phyloP scores from a whole-genome alignment of 345 rosid species.

The Salix viminalis region DNA sequence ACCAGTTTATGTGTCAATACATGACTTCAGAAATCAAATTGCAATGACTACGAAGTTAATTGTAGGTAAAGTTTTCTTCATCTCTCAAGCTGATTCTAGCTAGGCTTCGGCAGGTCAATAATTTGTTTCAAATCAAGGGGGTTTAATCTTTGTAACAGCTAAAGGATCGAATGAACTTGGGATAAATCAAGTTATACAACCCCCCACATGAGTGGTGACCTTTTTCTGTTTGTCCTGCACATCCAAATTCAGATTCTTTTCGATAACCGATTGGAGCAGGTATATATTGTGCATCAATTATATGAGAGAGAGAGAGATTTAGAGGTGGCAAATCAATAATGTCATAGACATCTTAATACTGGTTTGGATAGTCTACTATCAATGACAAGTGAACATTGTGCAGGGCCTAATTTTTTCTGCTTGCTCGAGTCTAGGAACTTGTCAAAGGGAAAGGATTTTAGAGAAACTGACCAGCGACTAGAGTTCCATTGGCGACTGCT shows the following conservation, averaged over 20 bases:
- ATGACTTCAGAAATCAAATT: neutral
- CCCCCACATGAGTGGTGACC: neutral
- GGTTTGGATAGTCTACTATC: neutral
- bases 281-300: neutral
- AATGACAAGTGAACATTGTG: neutral
- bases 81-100: neutral
- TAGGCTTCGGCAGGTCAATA: neutral
- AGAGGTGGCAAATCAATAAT: neutral
- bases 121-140: neutral
- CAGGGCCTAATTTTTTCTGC: too few relatives aligned
- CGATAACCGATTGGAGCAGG: neutral
- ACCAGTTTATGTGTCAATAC: neutral
- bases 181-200: too few relatives aligned
- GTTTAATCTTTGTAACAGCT: neutral
- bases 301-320: neutral
- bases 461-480: too few relatives aligned
- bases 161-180: neutral
- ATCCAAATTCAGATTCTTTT: neutral
- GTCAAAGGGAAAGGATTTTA: too few relatives aligned
- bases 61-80: neutral
- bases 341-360: neutral
- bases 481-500: too few relatives aligned
- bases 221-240: neutral
- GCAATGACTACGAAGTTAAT: neutral
- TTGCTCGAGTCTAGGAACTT: too few relatives aligned